phyloP scores from a whole-genome alignment of 257 asterid species.

The Parsonsia alboflavescens region DNA sequence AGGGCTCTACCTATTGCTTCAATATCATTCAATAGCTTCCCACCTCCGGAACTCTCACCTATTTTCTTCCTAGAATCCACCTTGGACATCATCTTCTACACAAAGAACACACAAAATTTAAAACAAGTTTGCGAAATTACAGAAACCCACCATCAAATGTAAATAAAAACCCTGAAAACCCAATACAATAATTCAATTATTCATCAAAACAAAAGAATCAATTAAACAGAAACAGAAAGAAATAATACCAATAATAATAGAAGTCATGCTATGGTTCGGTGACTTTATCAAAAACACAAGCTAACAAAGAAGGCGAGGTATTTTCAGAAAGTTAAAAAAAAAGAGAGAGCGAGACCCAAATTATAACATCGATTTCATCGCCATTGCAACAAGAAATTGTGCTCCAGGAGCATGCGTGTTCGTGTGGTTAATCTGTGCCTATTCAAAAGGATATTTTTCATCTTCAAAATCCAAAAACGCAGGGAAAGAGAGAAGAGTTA shows the following conservation, averaged over 20 bases:
- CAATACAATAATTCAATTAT: neutral
- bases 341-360: constrained; percentile 19
- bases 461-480: neutral
- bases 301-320: neutral
- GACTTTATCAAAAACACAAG: constrained; percentile 10
- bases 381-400: constrained; percentile 15
- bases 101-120: constrained; percentile 28
- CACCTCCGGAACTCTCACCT: constrained; percentile 55
- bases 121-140: constrained; percentile 17
- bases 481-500: neutral
- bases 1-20: constrained; percentile 65
- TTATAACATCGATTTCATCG: constrained; percentile 25
- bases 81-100: constrained; percentile 51
- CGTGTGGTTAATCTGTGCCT: neutral
- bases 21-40: constrained; percentile 65
- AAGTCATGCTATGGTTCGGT: neutral
- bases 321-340: neutral
- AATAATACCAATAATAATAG: neutral
- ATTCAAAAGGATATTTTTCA: neutral
- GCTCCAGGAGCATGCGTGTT: neutral
- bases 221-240: neutral
- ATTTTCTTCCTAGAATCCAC: constrained; percentile 58
- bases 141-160: constrained; percentile 11
- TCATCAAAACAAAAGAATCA: neutral
- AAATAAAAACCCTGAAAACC: constrained; percentile 7